These are phyloP conservation scores for Adenanthera pavonina DNA, from an alignment of 306 rosid species.

Conservation along the genomic window DNA sequence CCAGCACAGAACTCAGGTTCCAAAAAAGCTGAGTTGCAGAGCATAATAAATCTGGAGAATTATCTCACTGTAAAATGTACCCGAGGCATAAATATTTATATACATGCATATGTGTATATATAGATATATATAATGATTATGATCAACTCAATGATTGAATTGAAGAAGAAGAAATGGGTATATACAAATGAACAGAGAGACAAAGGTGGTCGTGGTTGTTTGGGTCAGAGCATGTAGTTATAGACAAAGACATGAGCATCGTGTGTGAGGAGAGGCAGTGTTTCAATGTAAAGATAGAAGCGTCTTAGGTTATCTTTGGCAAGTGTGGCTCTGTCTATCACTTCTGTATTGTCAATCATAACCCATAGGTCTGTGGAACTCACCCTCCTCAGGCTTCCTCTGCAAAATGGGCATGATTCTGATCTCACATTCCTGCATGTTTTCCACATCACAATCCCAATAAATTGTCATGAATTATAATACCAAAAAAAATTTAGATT, in stretches of 20 bases:
- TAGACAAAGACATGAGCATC: conserved; percentile 51
- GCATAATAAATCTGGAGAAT: neutral
- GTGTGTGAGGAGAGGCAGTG: conserved; percentile 52
- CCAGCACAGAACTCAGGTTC: neutral
- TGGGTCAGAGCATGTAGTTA: conserved; percentile 64
- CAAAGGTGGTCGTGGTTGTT: neutral
- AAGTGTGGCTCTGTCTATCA: conserved; percentile 58
- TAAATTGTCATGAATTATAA: neutral
- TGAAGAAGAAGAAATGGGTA: too few relatives aligned
- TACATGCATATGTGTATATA: too few relatives aligned
- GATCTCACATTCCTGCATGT: conserved; percentile 65
- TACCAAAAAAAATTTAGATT: too few relatives aligned
- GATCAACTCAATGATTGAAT: too few relatives aligned
- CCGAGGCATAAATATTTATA: too few relatives aligned
- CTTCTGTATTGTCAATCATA: conserved; percentile 55
- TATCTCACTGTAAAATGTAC: too few relatives aligned
- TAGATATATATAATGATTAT: too few relatives aligned
- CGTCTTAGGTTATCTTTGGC: conserved; percentile 64
- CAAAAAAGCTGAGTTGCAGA: neutral
- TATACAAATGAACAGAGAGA: neutral
- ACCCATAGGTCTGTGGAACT: conserved; percentile 70
- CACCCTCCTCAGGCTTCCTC: conserved; percentile 60
- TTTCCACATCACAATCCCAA: neutral
- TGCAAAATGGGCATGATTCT: conserved; percentile 83
- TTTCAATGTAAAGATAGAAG: conserved; percentile 61